Percentiles rank a stretch among this genome's conserved stretches.
Conservation (phyloP, 1,284 basidiomycete species). For the Trametes sp. region DNA sequence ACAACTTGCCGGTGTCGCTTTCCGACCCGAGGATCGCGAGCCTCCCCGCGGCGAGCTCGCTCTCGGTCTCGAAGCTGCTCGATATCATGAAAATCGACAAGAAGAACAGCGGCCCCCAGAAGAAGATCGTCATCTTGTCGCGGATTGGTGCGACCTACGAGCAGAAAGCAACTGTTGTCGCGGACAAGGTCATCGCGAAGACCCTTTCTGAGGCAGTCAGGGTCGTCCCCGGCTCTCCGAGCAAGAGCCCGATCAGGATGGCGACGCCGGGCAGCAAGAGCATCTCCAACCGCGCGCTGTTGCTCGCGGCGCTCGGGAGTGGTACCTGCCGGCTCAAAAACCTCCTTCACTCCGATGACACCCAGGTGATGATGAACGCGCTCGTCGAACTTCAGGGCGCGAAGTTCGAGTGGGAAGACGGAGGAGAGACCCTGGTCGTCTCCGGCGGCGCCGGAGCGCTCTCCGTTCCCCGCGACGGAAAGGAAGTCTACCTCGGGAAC, state of each 20-base stretch:
- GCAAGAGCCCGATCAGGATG: slow-evolving; percentile 80
- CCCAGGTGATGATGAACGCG: slow-evolving; percentile 98
- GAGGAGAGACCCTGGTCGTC: slow-evolving; percentile 93
- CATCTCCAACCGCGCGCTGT: slow-evolving; percentile 94
- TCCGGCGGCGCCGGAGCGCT: slow-evolving; percentile 86
- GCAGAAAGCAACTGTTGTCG: slow-evolving; percentile 88
- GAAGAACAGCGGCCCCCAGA: slow-evolving; percentile 92
- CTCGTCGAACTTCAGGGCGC: slow-evolving; percentile 93
- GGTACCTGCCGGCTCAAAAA: slow-evolving; percentile 93
- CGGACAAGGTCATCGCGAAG: slow-evolving; percentile 82
- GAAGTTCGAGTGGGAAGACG: slow-evolving; percentile 91
- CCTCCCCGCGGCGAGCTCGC: slow-evolving; percentile 72
- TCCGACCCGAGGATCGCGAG: slow-evolving; percentile 78
- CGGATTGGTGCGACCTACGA: slow-evolving; percentile 94
- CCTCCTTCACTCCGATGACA: slow-evolving; percentile 96
- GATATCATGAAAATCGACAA: slow-evolving; percentile 98
- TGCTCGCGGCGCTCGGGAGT: slow-evolving; percentile 90
- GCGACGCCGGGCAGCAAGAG: slow-evolving; percentile 96
- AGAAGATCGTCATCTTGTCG: slow-evolving; percentile 94
- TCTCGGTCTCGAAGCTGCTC: slow-evolving; percentile 85
- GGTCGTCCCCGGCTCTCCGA: slow-evolving; percentile 74
- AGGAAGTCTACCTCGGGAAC: slow-evolving; percentile 96
- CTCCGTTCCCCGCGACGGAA: slow-evolving; percentile 78
- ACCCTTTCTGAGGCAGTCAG: slow-evolving; percentile 81
- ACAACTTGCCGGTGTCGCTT: slow-evolving; percentile 86